Percentiles rank a stretch among this genome's conserved stretches.
Conservation (phyloP, 441 rosid genomes). For the Aleurites moluccanus region DNA sequence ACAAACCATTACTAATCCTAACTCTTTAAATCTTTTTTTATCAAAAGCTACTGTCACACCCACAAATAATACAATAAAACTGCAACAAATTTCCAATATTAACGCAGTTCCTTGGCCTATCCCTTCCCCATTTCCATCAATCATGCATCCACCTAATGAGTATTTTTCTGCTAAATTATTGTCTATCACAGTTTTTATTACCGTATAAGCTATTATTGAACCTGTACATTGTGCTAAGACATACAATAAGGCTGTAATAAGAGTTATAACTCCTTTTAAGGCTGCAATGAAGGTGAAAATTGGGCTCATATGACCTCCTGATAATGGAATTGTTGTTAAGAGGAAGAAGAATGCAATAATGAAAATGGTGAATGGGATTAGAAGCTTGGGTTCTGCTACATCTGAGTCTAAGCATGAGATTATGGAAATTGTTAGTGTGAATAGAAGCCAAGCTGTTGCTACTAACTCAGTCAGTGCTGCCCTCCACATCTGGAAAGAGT, state of each 20-base stretch:
- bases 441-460: constrained; percentile 44
- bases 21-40: constrained; percentile 34
- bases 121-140: constrained; percentile 27
- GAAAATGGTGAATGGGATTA: constrained; percentile 43
- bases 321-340: constrained; percentile 42
- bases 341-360: constrained; percentile 41
- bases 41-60: constrained; percentile 48
- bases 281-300: constrained; percentile 44
- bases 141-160: constrained; percentile 41
- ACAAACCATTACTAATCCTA: constrained; percentile 41
- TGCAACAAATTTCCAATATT: constrained; percentile 42
- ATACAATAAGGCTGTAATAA: constrained; percentile 33
- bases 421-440: constrained; percentile 38
- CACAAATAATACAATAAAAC: constrained; percentile 39
- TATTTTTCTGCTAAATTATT: constrained; percentile 24
- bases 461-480: constrained; percentile 47
- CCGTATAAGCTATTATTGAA: constrained; percentile 29
- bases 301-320: constrained; percentile 57
- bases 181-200: constrained; percentile 36
- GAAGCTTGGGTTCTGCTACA: constrained; percentile 39
- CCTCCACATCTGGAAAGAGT: constrained; percentile 47
- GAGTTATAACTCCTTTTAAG: constrained; percentile 34
- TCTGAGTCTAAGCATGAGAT: constrained; percentile 44
- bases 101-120: constrained; percentile 28
- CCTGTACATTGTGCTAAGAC: constrained; percentile 43